A percentile compares a stretch with the other conserved stretches of the same genome.
phyloP scores from a whole-genome alignment of 2,329 filamentous ascomycete species.

The Cladophialophora carrionii region DNA sequence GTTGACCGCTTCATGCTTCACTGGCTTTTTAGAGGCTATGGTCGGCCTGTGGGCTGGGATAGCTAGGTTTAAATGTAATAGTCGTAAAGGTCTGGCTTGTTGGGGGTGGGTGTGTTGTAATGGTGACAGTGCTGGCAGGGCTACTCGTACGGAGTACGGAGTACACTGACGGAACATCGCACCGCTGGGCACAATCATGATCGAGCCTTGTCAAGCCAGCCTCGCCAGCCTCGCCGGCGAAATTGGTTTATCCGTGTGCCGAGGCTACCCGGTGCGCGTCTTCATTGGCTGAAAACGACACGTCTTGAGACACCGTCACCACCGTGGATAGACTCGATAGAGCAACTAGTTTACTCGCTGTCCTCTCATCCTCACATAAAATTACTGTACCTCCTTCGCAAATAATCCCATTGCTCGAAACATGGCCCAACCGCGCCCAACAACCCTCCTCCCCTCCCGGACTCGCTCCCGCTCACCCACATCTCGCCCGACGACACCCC shows the following conservation, averaged over 20 bases:
- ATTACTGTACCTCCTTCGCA: neutral
- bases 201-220: slow-evolving; percentile 14
- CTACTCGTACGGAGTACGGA: neutral
- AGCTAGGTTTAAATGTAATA: slow-evolving; percentile 24
- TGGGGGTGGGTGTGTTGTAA: neutral
- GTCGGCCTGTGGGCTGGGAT: slow-evolving; percentile 9
- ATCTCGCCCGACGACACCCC: slow-evolving; percentile 85
- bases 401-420: neutral
- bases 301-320: neutral
- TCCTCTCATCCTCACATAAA: neutral
- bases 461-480: slow-evolving; percentile 65
- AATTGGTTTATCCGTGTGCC: neutral
- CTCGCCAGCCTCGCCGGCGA: slow-evolving; percentile 12
- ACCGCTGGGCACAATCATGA: neutral
- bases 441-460: slow-evolving; percentile 40
- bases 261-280: neutral
- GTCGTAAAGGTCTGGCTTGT: neutral
- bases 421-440: slow-evolving; percentile 24
- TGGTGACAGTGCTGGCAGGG: neutral
- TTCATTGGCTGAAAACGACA: slow-evolving; percentile 10
- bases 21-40: slow-evolving; percentile 12
- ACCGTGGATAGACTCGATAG: neutral
- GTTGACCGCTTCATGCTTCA: neutral
- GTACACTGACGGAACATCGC: neutral
- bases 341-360: too few relatives aligned